Base-by-base conservation (phyloP, 352 stramenopile genomes). In the Phytophthora colocasiae region DNA sequence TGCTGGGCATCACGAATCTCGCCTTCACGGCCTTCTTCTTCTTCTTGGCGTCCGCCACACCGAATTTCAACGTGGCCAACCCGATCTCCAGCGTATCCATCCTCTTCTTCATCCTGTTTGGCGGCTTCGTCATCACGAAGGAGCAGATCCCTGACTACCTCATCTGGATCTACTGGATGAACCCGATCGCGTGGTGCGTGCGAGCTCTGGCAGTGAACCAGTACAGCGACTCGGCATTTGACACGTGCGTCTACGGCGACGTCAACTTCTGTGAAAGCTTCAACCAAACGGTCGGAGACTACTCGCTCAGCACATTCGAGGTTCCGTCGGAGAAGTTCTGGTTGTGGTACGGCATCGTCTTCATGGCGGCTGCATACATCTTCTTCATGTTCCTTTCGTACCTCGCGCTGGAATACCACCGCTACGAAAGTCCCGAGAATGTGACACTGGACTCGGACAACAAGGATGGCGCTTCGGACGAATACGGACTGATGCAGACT, bases 1-100 rank as follows among this genome's bases (percentile, higher is more conserved):
- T 91, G 8, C 73, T 97, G 24, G 70, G 89, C 63, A 38, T 52
- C 72, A 83, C 75, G n/a, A 80, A 73, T 52, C 15, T 82, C 40
- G 59, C 58, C 4, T 72, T 71, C 44, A 45, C 53, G 3, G 44
- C 63, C 2, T 73, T 56, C 11, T 80, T 85, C 46, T 70, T 66
- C 55, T 78, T 61, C 45, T 61, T 60, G 10, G 52, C 69, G 6
- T 49, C 50, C 0, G 39, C 64, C 1, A 31, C 66, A 6, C 63
- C 73, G 10, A 58, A 75, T 31, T 51, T 50, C n/a, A 64, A 64
- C 36, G 38, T 64, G 22, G 56, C 56, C 45, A 57, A 57, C 56
- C 56, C 56, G 45, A 57, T 64, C 34, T 57, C 56, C 34, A 56
- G n/a, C 1, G 45, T 64, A 34, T 64, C 46, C 7, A 45, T 57